Base-by-base conservation (phyloP, 2,329 filamentous ascomycete genomes). In the Penicillium aurantiogriseum region DNA sequence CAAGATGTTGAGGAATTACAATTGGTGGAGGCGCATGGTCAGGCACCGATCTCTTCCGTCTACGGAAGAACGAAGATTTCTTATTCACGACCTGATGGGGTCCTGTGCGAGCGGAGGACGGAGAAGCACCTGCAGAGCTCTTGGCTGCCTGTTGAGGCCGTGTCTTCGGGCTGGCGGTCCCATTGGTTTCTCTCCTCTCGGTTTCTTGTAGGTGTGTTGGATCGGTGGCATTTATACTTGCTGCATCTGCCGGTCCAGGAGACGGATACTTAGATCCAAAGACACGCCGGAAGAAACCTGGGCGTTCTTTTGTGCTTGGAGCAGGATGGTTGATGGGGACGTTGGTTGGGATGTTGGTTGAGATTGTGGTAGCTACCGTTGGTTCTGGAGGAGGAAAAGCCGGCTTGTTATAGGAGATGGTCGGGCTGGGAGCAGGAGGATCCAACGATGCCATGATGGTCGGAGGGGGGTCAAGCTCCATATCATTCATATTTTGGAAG, bases 261-360 rank as follows among this genome's bases (percentile, higher is more conserved):
- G 67, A 59, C 62, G 72, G 80, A 48, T 76, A 83, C 70, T 83
- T 89, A 36, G 89, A 89, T 39, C 89, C 90, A 78, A 97, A 97
- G 39, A 97, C 90, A 62, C 93, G 86, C 67, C 91, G 87, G 79
- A 97, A 97, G 79, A 99, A 97, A 21, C 94, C 92, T 9, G 85
- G 90, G 56, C 87, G 86, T 68, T 91, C 88, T 70, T 89, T 90
- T 51, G 80, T 79, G 15, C n/a, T 55, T 38, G 57, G 17, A 9
- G 42, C 27, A 19, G 44, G 8, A 36, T 47, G 17, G 15, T 35
- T 47, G 36, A 6, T 35, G 27, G 35, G 13, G 13, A 15, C n/a
- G 4, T 31, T 38, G 27, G 27, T 39, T 1, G 43, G 31, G 17
- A 13, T 47, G 9, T 49, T 61, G 19, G 59, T 54, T 3, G 55